These are phyloP conservation scores for Cercospora citrullina DNA, from an alignment of 2,329 filamentous ascomycete genomes.

Conservation along the genomic window DNA sequence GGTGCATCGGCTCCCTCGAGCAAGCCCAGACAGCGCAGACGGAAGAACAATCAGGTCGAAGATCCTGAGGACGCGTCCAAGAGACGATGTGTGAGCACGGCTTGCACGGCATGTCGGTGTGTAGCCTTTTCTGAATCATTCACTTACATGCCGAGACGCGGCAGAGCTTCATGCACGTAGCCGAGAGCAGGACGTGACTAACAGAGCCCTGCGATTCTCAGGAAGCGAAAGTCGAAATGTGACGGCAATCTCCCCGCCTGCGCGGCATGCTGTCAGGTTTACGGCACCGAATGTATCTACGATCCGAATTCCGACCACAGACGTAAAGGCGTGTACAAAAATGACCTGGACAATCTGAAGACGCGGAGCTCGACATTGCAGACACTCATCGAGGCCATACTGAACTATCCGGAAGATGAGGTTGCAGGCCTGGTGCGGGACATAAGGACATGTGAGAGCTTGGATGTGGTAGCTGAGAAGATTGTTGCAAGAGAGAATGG, in stretches of 20 bases:
- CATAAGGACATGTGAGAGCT: slow-evolving; percentile 81
- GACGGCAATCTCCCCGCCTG: slow-evolving; percentile 90
- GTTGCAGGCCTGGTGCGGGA: slow-evolving; percentile 77
- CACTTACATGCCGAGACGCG: not conserved
- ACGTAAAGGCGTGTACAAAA: slow-evolving; percentile 93
- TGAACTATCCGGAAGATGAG: slow-evolving; percentile 87
- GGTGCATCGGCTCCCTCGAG: not conserved
- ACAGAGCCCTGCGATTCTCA: slow-evolving; percentile 18
- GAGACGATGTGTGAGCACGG: slow-evolving; percentile 44
- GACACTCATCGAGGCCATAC: slow-evolving; percentile 86
- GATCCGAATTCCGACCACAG: slow-evolving; percentile 95
- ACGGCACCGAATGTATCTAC: slow-evolving; percentile 87
- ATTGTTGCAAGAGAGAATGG: slow-evolving; percentile 57
- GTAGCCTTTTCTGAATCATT: slow-evolving; percentile 5
- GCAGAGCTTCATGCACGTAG: not conserved
- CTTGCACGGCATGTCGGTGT: slow-evolving; percentile 38
- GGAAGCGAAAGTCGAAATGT: slow-evolving; percentile 56
- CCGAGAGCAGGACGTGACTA: slow-evolving; percentile 8
- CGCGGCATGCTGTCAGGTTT: slow-evolving; percentile 93
- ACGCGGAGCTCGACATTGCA: slow-evolving; percentile 84
- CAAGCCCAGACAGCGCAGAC: slow-evolving; percentile 30
- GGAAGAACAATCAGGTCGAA: slow-evolving; percentile 28
- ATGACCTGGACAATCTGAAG: slow-evolving; percentile 86
- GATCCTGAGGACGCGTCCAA: slow-evolving; percentile 45
- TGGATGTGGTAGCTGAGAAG: slow-evolving; percentile 63